Evolutionary conservation across 306 rosid genomes (phyloP), one percentile per base, ranked within the genome.

Genomic region (Citrullus mucosospermus): DNA sequence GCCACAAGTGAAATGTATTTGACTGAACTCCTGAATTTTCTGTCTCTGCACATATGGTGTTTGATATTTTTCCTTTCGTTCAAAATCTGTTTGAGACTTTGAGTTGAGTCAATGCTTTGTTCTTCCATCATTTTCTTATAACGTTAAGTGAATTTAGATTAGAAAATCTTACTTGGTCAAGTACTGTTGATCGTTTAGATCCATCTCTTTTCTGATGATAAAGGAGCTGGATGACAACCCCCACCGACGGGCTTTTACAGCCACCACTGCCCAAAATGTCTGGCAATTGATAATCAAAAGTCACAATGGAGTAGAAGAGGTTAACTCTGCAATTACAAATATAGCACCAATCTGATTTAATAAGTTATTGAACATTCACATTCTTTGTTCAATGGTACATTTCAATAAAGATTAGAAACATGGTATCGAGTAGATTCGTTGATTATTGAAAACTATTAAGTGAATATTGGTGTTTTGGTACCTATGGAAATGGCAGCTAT

Each of bases 51-150:
- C 61, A 9, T 6, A 22, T 14, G 39, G 28, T 73, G 61, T 53
- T 74, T 32, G 78, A 71, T 71, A 4, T 72, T 15, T 72, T 12
- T 72, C 43, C 14, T 50, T 28, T 8, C 56, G 56, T 44, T 70
- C 43, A 3, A 71, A 46, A 3, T 50, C 18, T 13, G 60, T 72
- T 72, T 72, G 51, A 6, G 25, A 14, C 14, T 20, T 70, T 46
- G 57, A 70, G 20, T 44, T 70, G 41, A 72, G 77, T 72, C 77
- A 53, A 72, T 51, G 77, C 59, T 72, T 50, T 72, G 44, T 72
- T 5, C 39, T 50, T 50, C 77, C 12, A 22, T 59, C 20, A 36
- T 6, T 72, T 72, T 50, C 77, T 72, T 13, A 6, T 44, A 18
- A 69, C 2, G 28, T 72, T 16, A 15, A 22, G 25, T 28, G 60